These are phyloP conservation scores for Neonectria neomacrospora DNA, from an alignment of 2,329 filamentous ascomycete species.

Conservation along the genomic window DNA sequence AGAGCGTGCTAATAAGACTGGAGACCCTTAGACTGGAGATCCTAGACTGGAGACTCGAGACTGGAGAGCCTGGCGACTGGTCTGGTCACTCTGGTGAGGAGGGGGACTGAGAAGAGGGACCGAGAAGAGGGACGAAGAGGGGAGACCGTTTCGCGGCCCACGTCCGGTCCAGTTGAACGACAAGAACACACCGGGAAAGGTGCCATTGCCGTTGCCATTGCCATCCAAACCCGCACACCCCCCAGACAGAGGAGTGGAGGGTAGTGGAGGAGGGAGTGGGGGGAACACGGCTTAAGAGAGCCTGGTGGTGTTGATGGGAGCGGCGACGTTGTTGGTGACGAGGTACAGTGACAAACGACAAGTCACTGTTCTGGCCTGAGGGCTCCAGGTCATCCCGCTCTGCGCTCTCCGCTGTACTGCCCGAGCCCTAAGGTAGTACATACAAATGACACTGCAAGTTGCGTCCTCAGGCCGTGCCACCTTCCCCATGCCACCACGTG, in stretches of 20 bases:
- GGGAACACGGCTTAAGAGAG: slow-evolving; percentile 18
- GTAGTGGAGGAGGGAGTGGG: slow-evolving; percentile 24
- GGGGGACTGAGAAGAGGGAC: slow-evolving; percentile 4
- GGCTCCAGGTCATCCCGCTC: neutral
- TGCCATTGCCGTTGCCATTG: slow-evolving; percentile 24
- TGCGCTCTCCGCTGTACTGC: neutral
- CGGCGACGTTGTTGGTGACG: slow-evolving; percentile 25
- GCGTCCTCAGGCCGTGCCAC: neutral
- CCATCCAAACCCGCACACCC: slow-evolving; percentile 24
- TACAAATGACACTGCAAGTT: no score
- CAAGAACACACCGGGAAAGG: slow-evolving; percentile 13
- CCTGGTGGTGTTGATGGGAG: slow-evolving; percentile 24
- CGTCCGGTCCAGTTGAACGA: slow-evolving; percentile 26
- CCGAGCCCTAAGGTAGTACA: no score
- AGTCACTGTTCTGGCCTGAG: neutral
- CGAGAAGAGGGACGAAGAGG: slow-evolving; percentile 14
- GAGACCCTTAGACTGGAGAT: slow-evolving; percentile 7
- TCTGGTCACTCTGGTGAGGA: neutral
- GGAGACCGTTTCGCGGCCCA: slow-evolving; percentile 23
- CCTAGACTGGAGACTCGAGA: slow-evolving; percentile 6
- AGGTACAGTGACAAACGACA: slow-evolving; percentile 30
- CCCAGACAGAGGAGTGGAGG: slow-evolving; percentile 23
- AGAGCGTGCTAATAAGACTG: neutral
- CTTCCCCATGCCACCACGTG: slow-evolving; percentile 1
- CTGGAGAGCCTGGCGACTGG: slow-evolving; percentile 2